Base-by-base conservation (phyloP, 2,329 filamentous ascomycete genomes). In the Trichoderma atroviride region DNA sequence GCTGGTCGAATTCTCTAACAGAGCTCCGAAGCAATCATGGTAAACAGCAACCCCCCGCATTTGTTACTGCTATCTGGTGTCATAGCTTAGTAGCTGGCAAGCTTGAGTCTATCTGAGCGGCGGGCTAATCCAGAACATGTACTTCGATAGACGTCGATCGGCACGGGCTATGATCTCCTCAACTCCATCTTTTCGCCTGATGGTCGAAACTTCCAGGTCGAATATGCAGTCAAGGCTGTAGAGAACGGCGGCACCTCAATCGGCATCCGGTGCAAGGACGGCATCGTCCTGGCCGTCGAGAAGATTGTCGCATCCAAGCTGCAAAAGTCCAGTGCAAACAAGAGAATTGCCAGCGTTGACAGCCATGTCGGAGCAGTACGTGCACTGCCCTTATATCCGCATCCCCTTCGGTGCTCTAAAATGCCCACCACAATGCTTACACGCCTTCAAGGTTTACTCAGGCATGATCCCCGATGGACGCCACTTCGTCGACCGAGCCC, bases 131-230 rank as follows among this genome's bases (percentile, higher is more conserved):
- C 27, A 47, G 55, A 29, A 37, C 35, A 50, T 59, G 62, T 31
- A 47, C 4, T 50, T n/a, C n/a, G 24, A 47, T 75, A 99, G 96
- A 99, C 96, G 79, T 99, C 96, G 79, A 99, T 99, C 92, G 96
- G 96, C 80, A 99, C 96, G 78, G 96, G 96, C 79, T 99, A 99
- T 85, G 96, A 99, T 89, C 91, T 99, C 78, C 93, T 93, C 81
- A 99, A 99, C 88, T 98, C 96, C 79, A 96, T 98, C 86, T 99
- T 98, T 87, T 98, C 96, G 60, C 96, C 96, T 74, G 96, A 99
- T 84, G 96, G 96, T 79, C 92, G 96, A 76, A 99, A 99, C 83
- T 99, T 99, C 83, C 96, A 99, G 84, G 93, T 96, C 82, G 96
- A 99, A 87, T 99, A 99, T 82, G 96, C 96, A 75, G 92, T 96